Evolutionary conservation across 1,284 basidiomycete genomes (phyloP).

Genomic region (Coniophora puteana): DNA sequence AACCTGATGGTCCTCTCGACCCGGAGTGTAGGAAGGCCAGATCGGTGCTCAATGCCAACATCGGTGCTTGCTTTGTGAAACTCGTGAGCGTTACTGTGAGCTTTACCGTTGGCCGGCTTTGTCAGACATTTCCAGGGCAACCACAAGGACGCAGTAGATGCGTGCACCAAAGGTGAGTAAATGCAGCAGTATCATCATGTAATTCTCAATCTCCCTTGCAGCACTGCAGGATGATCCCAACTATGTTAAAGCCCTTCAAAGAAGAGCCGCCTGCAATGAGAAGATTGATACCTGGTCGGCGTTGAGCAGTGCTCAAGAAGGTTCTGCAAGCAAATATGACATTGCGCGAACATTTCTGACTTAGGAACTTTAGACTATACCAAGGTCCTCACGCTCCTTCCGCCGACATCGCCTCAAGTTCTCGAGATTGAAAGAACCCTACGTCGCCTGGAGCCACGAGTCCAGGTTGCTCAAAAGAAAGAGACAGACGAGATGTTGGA

Average conservation of each 20-base stretch:
- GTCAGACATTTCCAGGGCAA: constrained; percentile 48
- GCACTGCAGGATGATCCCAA: constrained; percentile 82
- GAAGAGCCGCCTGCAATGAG: constrained; percentile 85
- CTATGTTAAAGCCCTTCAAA: constrained; percentile 86
- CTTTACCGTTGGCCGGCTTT: not conserved
- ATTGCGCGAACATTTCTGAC: constrained; percentile 3
- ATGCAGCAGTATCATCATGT: not conserved
- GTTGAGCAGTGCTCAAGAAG: constrained; percentile 80
- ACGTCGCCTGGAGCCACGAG: constrained; percentile 55
- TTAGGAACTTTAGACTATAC: constrained; percentile 66
- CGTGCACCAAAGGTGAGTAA: constrained; percentile 67
- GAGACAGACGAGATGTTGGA: constrained; percentile 92
- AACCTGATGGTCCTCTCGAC: constrained; percentile 27
- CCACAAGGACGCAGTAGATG: constrained; percentile 69
- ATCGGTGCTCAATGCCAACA: constrained; percentile 72
- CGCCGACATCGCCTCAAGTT: constrained; percentile 50
- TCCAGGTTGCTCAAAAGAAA: constrained; percentile 74
- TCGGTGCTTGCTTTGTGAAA: constrained; percentile 77
- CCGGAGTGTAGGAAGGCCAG: constrained; percentile 52
- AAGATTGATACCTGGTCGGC: constrained; percentile 79
- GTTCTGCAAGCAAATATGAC: constrained; percentile 35
- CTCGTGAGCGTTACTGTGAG: constrained; percentile 44
- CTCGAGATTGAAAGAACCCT: constrained; percentile 49
- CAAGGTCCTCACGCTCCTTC: constrained; percentile 59
- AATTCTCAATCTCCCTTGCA: constrained; percentile 28